Evolutionary conservation across 2,329 filamentous ascomycete genomes (phyloP).

Genomic region (Neoscytalidium dimidiatum): DNA sequence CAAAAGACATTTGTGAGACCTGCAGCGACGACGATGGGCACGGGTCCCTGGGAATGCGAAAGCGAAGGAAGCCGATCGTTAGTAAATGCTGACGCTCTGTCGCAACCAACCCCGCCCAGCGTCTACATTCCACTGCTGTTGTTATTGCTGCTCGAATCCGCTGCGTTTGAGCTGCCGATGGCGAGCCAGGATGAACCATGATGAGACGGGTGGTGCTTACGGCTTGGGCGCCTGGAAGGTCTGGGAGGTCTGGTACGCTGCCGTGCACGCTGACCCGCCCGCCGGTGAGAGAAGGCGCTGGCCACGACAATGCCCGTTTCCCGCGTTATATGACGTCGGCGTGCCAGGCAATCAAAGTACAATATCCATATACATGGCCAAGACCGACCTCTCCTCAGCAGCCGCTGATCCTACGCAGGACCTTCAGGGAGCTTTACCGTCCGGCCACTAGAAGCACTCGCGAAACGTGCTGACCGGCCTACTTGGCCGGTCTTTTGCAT

Average conservation of each 20-base stretch:
- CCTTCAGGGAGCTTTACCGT: no score
- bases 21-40: background rate
- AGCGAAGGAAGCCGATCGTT: background rate
- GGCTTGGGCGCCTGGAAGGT: background rate
- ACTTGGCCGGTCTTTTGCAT: no score
- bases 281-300: background rate
- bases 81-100: background rate
- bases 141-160: background rate
- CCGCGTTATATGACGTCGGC: no score
- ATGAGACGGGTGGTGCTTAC: background rate
- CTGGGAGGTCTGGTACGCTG: background rate
- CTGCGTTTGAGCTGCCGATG: background rate
- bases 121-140: background rate
- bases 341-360: no score
- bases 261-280: background rate
- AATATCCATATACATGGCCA: background rate
- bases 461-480: no score
- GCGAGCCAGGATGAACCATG: background rate
- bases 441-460: no score
- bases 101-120: background rate
- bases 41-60: background rate
- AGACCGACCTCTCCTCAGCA: no score
- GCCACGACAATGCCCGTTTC: background rate
- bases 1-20: background rate
- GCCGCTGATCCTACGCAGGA: no score